Conservation (phyloP, 495 filamentous ascomycete genomes). For the Lophium mytilinum region DNA sequence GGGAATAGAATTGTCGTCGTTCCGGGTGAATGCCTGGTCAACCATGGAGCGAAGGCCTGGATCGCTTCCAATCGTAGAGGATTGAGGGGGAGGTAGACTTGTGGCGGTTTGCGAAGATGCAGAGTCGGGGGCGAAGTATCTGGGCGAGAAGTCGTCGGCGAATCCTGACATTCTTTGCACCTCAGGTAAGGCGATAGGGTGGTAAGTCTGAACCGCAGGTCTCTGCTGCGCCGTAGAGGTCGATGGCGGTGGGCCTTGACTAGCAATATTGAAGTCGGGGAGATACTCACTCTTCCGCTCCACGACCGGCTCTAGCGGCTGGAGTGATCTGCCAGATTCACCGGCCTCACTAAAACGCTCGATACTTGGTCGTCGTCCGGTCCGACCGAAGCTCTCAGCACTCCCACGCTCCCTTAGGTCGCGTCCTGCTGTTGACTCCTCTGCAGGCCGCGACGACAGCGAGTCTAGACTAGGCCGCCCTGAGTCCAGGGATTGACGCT, state of each 20-base stretch:
- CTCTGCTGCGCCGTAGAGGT: background rate
- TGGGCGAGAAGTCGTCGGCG: slow-evolving; percentile 25
- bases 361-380: slow-evolving; percentile 20
- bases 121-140: background rate
- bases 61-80: slow-evolving; percentile 39
- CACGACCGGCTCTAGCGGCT: slow-evolving; percentile 45
- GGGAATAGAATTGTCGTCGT: slow-evolving; percentile 41
- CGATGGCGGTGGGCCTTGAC: background rate
- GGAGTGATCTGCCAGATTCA: slow-evolving; percentile 20
- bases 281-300: slow-evolving; percentile 52
- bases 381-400: slow-evolving; percentile 13
- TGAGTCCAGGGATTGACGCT: slow-evolving; percentile 48
- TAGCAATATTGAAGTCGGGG: slow-evolving; percentile 21
- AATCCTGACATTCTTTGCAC: slow-evolving; percentile 20
- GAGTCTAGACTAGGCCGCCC: slow-evolving; percentile 32
- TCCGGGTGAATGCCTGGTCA: slow-evolving; percentile 58
- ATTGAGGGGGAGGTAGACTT: slow-evolving; percentile 25
- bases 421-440: slow-evolving; percentile 12
- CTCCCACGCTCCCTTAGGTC: slow-evolving; percentile 10
- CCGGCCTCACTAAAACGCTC: slow-evolving; percentile 24
- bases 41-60: slow-evolving; percentile 60
- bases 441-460: slow-evolving; percentile 5
- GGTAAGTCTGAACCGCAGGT: background rate
- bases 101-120: background rate
- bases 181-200: slow-evolving; percentile 6